Conservation (phyloP, 2,329 filamentous ascomycete species). For the Zymoseptoria tritici region DNA sequence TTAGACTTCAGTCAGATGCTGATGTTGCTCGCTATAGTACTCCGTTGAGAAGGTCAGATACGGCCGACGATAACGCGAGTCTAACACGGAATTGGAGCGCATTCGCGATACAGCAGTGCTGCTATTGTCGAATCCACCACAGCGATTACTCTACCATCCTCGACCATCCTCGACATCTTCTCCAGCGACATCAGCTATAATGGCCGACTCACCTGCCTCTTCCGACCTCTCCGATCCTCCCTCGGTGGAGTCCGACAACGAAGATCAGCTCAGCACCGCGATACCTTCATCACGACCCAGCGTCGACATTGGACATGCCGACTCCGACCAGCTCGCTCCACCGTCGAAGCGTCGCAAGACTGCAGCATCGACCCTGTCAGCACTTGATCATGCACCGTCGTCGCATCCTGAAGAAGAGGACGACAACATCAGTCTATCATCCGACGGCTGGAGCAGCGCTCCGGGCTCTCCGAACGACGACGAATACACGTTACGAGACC, state of each 20-base stretch:
- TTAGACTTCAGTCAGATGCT: background rate
- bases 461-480: conserved; percentile 46
- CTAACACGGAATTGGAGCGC: background rate
- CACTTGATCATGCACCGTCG: conserved; percentile 26
- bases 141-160: background rate
- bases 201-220: conserved; percentile 51
- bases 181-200: conserved; percentile 4
- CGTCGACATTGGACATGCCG: conserved; percentile 33
- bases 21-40: background rate
- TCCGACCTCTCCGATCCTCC: conserved; percentile 56
- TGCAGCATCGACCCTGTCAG: conserved; percentile 16
- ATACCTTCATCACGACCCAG: conserved; percentile 40
- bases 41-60: background rate
- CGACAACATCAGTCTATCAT: conserved; percentile 59
- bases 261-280: conserved; percentile 46
- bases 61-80: background rate
- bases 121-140: background rate
- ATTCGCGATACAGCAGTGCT: background rate
- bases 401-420: conserved; percentile 38
- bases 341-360: conserved; percentile 36
- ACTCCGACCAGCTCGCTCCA: conserved; percentile 22
- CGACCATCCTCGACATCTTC: background rate
- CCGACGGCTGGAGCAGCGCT: conserved; percentile 76
- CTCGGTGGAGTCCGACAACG: conserved; percentile 55
- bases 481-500: conserved; percentile 36